Base-by-base conservation (phyloP, 1,284 basidiomycete species). In the Puccinia polysora region DNA sequence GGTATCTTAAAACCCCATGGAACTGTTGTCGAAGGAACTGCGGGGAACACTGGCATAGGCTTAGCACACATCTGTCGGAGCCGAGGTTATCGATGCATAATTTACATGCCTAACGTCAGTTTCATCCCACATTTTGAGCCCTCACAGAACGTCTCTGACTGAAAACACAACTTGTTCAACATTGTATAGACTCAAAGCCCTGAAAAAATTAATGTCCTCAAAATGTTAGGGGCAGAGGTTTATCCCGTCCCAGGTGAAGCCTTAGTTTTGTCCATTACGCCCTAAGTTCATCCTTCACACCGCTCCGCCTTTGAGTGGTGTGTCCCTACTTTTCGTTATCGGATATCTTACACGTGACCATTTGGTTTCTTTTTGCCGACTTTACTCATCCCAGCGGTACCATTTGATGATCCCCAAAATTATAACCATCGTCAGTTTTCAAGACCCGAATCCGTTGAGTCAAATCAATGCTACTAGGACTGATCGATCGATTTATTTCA, bases 331-430 rank as follows among this genome's bases (percentile, higher is more conserved):
- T 7, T 45, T 63, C 45, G 56, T 34, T 2, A 63, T n/a, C n/a
- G n/a, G n/a, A n/a, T n/a, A n/a, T n/a, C n/a, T n/a, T n/a, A n/a
- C n/a, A n/a, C n/a, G n/a, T n/a, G n/a, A n/a, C n/a, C n/a, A n/a
- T n/a, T n/a, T n/a, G n/a, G n/a, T n/a, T n/a, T n/a, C n/a, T n/a
- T n/a, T n/a, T n/a, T n/a, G n/a, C n/a, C n/a, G n/a, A n/a, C n/a
- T n/a, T n/a, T n/a, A n/a, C n/a, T n/a, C n/a, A 59, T 40, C 20
- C 4, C 28, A 82, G 95, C 94, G 3, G 95, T 98, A 40, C 88
- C 95, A 1, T 98, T 91, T 79, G 94, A 97, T 78, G 89, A 99
- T 81, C 92, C 93, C 8, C 82, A 86, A 75, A 99, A 99, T 83
- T 99, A 97, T 84, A 99, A 98, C 81, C 96, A 98, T 83, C 95